A percentile compares a stretch with the other conserved stretches of the same genome.
phyloP scores from a whole-genome alignment of 2,329 filamentous ascomycete genomes.

The Apiospora kogelbergensis region DNA sequence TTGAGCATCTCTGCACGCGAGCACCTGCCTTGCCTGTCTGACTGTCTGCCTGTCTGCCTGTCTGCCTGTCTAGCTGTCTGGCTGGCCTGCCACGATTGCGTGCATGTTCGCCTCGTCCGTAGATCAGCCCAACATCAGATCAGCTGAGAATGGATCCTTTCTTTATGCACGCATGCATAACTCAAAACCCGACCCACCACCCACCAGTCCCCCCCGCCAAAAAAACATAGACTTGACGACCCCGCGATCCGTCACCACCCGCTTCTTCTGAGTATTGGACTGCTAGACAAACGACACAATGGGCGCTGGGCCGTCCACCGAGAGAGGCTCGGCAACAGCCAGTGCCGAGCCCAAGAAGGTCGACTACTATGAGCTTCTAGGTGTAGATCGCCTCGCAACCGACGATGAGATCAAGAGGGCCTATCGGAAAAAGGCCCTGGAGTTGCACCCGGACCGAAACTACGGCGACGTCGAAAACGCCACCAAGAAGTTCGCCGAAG shows the following conservation, averaged over 20 bases:
- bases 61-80: no score
- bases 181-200: no score
- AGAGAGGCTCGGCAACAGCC: slow-evolving; percentile 29
- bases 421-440: slow-evolving; percentile 86
- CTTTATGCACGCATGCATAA: no score
- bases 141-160: not conserved
- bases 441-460: slow-evolving; percentile 94
- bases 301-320: slow-evolving; percentile 58
- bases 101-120: not conserved
- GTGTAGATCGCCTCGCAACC: slow-evolving; percentile 68
- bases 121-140: not conserved
- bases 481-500: slow-evolving; percentile 83
- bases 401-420: slow-evolving; percentile 93
- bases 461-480: slow-evolving; percentile 80
- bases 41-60: no score
- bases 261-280: not conserved
- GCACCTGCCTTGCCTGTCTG: not conserved
- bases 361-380: slow-evolving; percentile 85
- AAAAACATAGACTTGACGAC: not conserved
- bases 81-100: not conserved
- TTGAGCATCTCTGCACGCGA: not conserved
- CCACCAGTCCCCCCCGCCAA: no score
- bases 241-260: not conserved
- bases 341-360: slow-evolving; percentile 51
- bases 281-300: slow-evolving; percentile 33